Evolutionary conservation across 1,139 yeast genomes (phyloP).

Genomic region (Yarrowia galli): DNA sequence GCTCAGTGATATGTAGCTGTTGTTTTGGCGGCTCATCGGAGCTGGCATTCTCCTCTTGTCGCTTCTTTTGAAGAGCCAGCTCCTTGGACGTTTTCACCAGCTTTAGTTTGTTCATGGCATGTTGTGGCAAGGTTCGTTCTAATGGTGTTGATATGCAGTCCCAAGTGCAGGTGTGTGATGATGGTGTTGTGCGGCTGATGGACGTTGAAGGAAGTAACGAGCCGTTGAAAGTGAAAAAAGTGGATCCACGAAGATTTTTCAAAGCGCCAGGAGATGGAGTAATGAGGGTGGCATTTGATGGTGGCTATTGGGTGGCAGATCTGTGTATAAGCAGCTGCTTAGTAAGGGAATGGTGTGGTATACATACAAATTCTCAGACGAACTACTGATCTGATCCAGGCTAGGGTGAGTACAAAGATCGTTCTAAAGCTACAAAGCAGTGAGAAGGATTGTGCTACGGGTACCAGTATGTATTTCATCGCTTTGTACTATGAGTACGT

Average conservation of each 20-base stretch:
- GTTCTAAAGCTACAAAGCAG: neutral
- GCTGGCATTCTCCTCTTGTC: neutral
- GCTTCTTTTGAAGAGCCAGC: neutral
- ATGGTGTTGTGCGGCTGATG: slow-evolving; percentile 7
- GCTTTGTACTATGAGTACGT: too few species aligned
- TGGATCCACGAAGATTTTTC: slow-evolving; percentile 5
- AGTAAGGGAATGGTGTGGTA: too few species aligned
- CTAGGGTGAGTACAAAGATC: too few species aligned
- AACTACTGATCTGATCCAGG: neutral
- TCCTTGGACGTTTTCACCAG: slow-evolving; percentile 33
- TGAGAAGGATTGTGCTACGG: neutral
- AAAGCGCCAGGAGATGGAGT: too few species aligned
- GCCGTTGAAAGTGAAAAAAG: neutral
- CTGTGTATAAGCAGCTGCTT: neutral
- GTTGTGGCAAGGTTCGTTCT: slow-evolving; percentile 2
- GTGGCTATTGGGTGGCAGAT: neutral
- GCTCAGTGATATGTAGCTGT: slow-evolving; percentile 18
- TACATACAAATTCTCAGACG: too few species aligned
- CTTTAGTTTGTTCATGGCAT: slow-evolving; percentile 25
- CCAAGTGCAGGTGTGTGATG: neutral
- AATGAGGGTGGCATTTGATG: too few species aligned
- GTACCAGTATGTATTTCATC: too few species aligned
- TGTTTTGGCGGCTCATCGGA: neutral
- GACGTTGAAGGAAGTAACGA: neutral
- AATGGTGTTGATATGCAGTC: slow-evolving; percentile 1